These are phyloP conservation scores for Balansia obtecta DNA, from an alignment of 2,329 filamentous ascomycete genomes.

Conservation along the genomic window DNA sequence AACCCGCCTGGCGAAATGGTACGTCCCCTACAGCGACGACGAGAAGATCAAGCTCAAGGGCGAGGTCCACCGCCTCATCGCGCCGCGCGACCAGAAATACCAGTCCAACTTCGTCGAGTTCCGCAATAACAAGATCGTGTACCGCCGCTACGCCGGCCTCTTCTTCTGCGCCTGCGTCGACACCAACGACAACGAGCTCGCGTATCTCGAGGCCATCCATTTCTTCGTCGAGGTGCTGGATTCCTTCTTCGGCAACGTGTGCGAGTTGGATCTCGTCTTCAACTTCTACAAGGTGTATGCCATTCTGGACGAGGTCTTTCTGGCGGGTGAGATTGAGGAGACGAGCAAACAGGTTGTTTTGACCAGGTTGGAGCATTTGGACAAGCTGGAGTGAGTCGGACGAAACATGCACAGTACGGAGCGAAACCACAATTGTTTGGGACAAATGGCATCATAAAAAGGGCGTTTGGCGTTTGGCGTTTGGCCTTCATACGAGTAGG, in stretches of 20 bases:
- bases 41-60: constrained; percentile 99
- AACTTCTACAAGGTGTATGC: constrained; percentile 88
- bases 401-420: background rate
- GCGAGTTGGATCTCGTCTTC: constrained; percentile 85
- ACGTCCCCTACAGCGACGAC: constrained; percentile 95
- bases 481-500: background rate
- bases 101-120: constrained; percentile 99
- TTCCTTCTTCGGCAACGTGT: constrained; percentile 98
- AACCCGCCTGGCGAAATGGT: constrained; percentile 97
- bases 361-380: constrained; percentile 85
- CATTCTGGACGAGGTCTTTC: constrained; percentile 94
- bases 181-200: constrained; percentile 96
- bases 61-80: constrained; percentile 96
- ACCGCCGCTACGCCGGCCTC: constrained; percentile 90
- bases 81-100: constrained; percentile 96
- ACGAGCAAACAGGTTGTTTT: constrained; percentile 97
- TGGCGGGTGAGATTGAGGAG: constrained; percentile 96
- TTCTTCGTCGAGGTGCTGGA: constrained; percentile 99
- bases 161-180: constrained; percentile 99
- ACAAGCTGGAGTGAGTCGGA: constrained; percentile 68
- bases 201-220: constrained; percentile 93
- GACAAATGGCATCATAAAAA: background rate
- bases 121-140: constrained; percentile 91
- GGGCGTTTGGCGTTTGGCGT: constrained; percentile 3
- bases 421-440: background rate